phyloP scores from a whole-genome alignment of 345 rosid genomes.

The Raphanus raphanistrum region DNA sequence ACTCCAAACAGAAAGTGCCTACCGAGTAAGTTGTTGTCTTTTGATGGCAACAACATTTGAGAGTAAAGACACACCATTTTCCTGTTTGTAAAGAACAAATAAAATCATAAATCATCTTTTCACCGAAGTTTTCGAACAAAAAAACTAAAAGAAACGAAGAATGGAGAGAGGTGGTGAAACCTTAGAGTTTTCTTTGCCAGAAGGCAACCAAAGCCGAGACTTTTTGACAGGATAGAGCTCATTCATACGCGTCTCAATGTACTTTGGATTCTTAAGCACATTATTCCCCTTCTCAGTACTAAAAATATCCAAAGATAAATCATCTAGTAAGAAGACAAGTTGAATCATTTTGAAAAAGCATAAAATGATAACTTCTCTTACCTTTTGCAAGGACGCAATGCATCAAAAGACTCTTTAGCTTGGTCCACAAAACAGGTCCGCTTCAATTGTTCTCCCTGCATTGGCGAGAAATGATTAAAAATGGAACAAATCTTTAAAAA shows the following conservation, averaged over 20 bases:
- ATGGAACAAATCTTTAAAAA: background rate
- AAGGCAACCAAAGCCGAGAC: conserved; percentile 53
- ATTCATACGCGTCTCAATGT: conserved; percentile 67
- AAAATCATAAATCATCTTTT: background rate
- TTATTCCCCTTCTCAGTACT: conserved; percentile 43
- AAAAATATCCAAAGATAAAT: conserved; percentile 11
- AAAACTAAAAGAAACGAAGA: conserved; percentile 10
- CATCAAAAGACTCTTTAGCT: conserved; percentile 50
- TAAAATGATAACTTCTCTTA: conserved; percentile 9
- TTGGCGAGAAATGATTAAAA: background rate
- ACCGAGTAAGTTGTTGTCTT: conserved; percentile 57
- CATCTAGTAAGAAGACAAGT: conserved; percentile 14
- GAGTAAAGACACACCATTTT: conserved; percentile 48
- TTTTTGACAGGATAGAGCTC: conserved; percentile 81
- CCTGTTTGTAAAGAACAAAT: conserved; percentile 45
- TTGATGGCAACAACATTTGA: conserved; percentile 58
- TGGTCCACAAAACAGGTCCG: conserved; percentile 52
- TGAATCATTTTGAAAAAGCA: background rate
- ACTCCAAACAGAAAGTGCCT: conserved; percentile 12
- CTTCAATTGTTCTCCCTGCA: conserved; percentile 75
- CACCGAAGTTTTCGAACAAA: background rate
- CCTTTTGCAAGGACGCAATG: conserved; percentile 47
- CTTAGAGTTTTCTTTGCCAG: conserved; percentile 70
- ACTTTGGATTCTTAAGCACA: conserved; percentile 59
- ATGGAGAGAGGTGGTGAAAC: conserved; percentile 35